Conservation (phyloP, 805 yeast species). For the Suhomyces sp. region DNA sequence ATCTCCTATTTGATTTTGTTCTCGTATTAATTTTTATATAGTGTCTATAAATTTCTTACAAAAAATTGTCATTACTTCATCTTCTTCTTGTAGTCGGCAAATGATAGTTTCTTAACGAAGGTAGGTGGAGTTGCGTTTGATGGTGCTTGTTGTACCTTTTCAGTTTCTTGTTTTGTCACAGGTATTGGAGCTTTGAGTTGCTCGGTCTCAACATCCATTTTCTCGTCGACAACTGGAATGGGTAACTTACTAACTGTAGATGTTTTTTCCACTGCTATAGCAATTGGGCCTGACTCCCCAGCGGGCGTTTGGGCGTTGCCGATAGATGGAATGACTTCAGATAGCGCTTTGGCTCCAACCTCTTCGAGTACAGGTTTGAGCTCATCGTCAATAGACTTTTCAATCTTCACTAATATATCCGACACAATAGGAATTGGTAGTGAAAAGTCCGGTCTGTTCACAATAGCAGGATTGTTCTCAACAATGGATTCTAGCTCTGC, state of each 20-base stretch:
- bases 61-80: constrained; percentile 26
- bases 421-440: constrained; percentile 23
- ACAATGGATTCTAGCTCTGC: background rate
- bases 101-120: constrained; percentile 55
- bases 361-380: constrained; percentile 22
- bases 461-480: background rate
- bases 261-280: background rate
- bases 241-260: background rate
- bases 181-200: background rate
- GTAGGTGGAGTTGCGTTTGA: constrained; percentile 7
- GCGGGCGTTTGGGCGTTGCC: background rate
- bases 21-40: background rate
- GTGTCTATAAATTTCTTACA: background rate
- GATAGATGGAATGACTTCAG: background rate
- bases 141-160: background rate
- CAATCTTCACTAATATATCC: constrained; percentile 22
- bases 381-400: constrained; percentile 17
- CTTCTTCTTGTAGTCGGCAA: constrained; percentile 72
- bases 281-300: background rate
- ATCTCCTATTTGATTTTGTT: background rate
- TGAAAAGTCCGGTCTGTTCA: background rate
- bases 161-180: background rate
- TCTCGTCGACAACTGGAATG: constrained; percentile 1
- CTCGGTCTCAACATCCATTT: background rate
- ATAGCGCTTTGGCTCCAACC: constrained; percentile 10